Evolutionary conservation across 768 basidiomycete species (phyloP).

Genomic region (Wakefieldia striispora): DNA sequence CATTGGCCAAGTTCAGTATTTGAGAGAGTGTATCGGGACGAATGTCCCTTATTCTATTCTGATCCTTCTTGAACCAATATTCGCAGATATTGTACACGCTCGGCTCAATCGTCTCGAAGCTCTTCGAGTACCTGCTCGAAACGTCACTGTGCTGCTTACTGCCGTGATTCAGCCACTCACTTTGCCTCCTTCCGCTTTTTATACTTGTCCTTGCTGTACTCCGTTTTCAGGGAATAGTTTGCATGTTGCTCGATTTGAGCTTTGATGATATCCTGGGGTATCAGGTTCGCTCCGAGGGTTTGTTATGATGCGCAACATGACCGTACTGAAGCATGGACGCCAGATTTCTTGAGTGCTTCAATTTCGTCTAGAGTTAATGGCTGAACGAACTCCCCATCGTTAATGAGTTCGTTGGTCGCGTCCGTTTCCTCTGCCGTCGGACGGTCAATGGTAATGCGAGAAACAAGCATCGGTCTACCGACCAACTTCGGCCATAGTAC

Average conservation of each 20-base stretch:
- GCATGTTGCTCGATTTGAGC: conserved; percentile 92
- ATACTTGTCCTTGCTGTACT: conserved; percentile 99
- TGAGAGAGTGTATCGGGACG: conserved; percentile 89
- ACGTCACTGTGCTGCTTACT: background rate
- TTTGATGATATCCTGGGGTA: conserved; percentile 86
- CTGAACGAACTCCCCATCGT: conserved; percentile 81
- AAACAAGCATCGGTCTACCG: conserved; percentile 13
- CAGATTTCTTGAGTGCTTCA: conserved; percentile 75
- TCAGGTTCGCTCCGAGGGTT: conserved; percentile 10
- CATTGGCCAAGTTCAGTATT: conserved; percentile 77
- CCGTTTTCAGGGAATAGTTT: conserved; percentile 91
- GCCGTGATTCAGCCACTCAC: conserved; percentile 42
- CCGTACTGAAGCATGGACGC: conserved; percentile 71
- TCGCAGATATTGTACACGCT: conserved; percentile 84
- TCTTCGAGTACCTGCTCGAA: conserved; percentile 71
- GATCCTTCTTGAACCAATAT: conserved; percentile 87
- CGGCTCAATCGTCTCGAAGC: conserved; percentile 84
- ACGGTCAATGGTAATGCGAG: conserved; percentile 3
- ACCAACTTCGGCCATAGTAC: conserved; percentile 79
- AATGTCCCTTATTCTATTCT: conserved; percentile 75
- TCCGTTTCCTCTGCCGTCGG: conserved; percentile 80
- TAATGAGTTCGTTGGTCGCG: conserved; percentile 95
- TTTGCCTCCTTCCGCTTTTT: conserved; percentile 96
- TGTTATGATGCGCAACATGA: conserved; percentile 4
- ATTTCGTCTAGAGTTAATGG: conserved; percentile 85